These are phyloP conservation scores for Coprinopsis sp. DNA, from an alignment of 768 basidiomycete species.

Conservation along the genomic window DNA sequence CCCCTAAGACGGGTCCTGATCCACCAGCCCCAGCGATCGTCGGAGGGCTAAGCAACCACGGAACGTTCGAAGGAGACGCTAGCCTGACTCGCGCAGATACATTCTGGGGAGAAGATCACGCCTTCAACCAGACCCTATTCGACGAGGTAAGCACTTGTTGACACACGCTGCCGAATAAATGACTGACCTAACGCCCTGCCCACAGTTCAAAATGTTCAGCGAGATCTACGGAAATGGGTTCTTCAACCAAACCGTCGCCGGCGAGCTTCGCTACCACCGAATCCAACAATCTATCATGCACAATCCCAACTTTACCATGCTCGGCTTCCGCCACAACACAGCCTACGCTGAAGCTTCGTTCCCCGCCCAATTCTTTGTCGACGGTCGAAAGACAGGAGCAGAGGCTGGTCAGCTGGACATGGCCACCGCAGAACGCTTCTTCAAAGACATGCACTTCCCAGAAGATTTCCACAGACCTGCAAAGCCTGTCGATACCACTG, in stretches of 20 bases:
- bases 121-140: constrained; percentile 18
- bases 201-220: constrained; percentile 16
- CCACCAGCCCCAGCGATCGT: constrained; percentile 15
- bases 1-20: too few relatives aligned
- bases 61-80: constrained; percentile 15
- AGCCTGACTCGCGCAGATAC: constrained; percentile 14
- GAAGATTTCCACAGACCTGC: constrained; percentile 13
- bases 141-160: constrained; percentile 10
- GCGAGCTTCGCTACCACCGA: too few relatives aligned
- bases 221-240: constrained; percentile 8
- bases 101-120: constrained; percentile 17
- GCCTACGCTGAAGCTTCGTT: too few relatives aligned
- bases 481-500: constrained; percentile 4
- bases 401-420: constrained; percentile 8
- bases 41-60: constrained; percentile 17
- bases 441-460: constrained; percentile 15
- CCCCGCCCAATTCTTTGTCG: too few relatives aligned
- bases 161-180: not conserved
- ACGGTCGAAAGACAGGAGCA: too few relatives aligned
- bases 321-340: too few relatives aligned
- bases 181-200: constrained; percentile 6
- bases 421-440: constrained; percentile 14
- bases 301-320: too few relatives aligned
- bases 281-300: too few relatives aligned
- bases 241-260: too few relatives aligned